Evolutionary conservation across 1,284 basidiomycete species (phyloP), one percentile per base, ranked within the genome.

Genomic region (Taiwanofungus camphoratus): DNA sequence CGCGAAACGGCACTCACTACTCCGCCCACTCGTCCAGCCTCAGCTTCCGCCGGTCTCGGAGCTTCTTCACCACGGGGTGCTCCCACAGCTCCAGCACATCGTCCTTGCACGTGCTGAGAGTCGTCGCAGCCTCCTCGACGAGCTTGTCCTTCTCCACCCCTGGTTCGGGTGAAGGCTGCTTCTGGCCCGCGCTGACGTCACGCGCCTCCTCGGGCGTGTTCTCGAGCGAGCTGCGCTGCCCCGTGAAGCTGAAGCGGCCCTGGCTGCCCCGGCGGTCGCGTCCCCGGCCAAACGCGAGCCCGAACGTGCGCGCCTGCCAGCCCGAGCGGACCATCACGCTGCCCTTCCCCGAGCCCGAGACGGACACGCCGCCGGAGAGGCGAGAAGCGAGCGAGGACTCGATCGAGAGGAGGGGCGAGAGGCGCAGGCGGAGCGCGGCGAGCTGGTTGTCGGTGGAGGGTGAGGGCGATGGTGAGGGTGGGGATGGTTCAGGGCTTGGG

Each of bases 11-110:
- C 19, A 72, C 86, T 61, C 57, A 89, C 87, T 84, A 88, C 64
- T 87, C 84, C 7, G 84, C 79, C 79, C 85, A 88, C 59, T 90
- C 87, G 51, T 90, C 86, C 40, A 90, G 64, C 54, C 84, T 82
- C 40, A 90, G 64, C 49, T 80, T 79, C 46, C 86, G 70, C 53
- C 74, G 78, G 20, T 70, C 69, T 39, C 88, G 79, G 55, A 90
- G 62, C 21, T 70, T 72, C 55, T 74, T 77, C 31, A 89, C 82
- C 8, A 74, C 71, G 0, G 80, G 75, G 53, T 86, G 81, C 32
- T 69, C 66, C 85, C 86, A 89, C 9, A 90, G 69, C 45, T 76
- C 68, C 45, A 70, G 66, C 51, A 88, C 75, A 55, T 89, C 85
- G 13, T 76, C 71, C 52, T 76, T 72, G 40, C 68, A 75, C 7